Conservation (phyloP, 768 basidiomycete species). For the Terana coerulea region DNA sequence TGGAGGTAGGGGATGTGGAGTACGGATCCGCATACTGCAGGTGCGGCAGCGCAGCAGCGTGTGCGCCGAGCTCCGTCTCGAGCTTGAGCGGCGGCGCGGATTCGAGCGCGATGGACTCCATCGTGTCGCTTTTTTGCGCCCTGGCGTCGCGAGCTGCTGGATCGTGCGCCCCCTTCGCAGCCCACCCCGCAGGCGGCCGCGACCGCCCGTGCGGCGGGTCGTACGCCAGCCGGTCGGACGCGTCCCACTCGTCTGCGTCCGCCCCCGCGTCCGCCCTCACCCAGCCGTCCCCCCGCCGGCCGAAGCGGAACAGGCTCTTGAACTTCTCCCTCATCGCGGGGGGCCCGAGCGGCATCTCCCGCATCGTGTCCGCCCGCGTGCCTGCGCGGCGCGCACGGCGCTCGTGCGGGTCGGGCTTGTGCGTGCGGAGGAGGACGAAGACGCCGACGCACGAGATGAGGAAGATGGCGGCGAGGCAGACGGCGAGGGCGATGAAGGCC, state of each 20-base stretch:
- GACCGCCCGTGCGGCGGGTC: constrained; percentile 13
- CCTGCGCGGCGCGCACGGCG: constrained; percentile 24
- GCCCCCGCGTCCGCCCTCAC: constrained; percentile 42
- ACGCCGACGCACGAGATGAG: constrained; percentile 49
- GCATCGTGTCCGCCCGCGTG: constrained; percentile 14
- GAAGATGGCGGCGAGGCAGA: constrained; percentile 51
- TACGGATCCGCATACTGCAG: constrained; percentile 11
- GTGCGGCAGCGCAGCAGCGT: not conserved
- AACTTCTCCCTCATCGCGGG: constrained; percentile 28
- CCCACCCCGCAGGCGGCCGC: constrained; percentile 6
- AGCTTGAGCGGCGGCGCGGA: constrained; percentile 2
- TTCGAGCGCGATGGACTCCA: constrained; percentile 16
- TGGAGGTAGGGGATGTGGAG: constrained; percentile 12
- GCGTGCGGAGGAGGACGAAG: constrained; percentile 51
- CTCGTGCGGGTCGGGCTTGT: constrained; percentile 36
- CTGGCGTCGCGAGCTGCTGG: not conserved
- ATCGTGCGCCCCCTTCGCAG: not conserved
- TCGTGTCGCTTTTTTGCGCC: constrained; percentile 5
- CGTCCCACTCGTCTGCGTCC: constrained; percentile 41
- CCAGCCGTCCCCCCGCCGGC: constrained; percentile 41
- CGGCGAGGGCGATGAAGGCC: constrained; percentile 63
- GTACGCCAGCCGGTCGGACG: constrained; percentile 18
- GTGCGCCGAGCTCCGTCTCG: too few relatives aligned
- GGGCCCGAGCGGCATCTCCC: constrained; percentile 18
- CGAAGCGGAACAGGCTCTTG: constrained; percentile 25